Evolutionary conservation across 306 rosid species (phyloP).

Genomic region (Quercus robur): DNA sequence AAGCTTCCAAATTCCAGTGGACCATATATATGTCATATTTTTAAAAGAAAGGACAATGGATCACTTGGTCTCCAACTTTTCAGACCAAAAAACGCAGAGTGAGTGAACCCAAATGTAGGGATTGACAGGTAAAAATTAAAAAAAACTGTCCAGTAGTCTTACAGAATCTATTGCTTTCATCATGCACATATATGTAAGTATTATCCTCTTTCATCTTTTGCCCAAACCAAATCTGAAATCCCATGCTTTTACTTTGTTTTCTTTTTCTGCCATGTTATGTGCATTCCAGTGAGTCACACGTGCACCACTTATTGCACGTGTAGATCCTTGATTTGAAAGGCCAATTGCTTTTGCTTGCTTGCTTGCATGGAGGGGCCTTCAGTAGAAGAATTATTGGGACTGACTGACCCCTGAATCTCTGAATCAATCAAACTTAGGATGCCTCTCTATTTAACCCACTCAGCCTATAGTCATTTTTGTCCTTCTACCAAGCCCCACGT

Average conservation of each 20-base stretch:
- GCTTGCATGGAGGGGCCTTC: constrained; percentile 26
- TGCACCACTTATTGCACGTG: constrained; percentile 59
- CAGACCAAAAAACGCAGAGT: constrained; percentile 32
- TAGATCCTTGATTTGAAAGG: constrained; percentile 7
- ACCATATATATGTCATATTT: not conserved
- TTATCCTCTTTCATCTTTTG: constrained; percentile 25
- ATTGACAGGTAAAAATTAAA: constrained; percentile 28
- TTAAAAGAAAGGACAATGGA: constrained; percentile 29
- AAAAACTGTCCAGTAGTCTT: not conserved
- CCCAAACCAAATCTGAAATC: constrained; percentile 13
- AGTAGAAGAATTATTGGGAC: constrained; percentile 40
- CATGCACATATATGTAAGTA: constrained; percentile 22
- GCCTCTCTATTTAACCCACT: constrained; percentile 8
- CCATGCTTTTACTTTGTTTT: constrained; percentile 16
- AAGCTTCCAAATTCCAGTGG: constrained; percentile 6
- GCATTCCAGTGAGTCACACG: constrained; percentile 35
- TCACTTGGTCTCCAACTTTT: constrained; percentile 37
- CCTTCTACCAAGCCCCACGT: not conserved
- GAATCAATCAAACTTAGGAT: constrained; percentile 19
- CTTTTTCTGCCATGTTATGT: constrained; percentile 2
- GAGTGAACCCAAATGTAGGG: constrained; percentile 21
- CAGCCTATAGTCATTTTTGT: not conserved
- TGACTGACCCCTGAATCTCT: not conserved
- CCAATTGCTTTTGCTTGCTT: constrained; percentile 20
- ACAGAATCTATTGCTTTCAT: constrained; percentile 41